Conservation (phyloP, 768 basidiomycete genomes). For the Pleurotus citrinopileatus region DNA sequence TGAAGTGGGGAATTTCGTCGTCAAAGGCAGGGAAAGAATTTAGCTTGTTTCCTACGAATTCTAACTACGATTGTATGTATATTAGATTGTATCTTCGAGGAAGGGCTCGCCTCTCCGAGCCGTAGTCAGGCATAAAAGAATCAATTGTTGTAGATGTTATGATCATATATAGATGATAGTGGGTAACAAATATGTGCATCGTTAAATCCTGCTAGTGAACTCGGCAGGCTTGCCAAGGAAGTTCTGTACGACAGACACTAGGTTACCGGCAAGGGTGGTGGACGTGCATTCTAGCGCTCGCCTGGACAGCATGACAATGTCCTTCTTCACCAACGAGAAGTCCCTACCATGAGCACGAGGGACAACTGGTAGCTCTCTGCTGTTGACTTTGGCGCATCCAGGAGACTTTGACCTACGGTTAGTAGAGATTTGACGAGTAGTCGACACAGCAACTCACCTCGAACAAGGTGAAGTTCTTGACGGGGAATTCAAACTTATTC, state of each 20-base stretch:
- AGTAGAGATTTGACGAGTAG: neutral
- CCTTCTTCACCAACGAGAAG: neutral
- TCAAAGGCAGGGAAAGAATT: too few species aligned
- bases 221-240: neutral
- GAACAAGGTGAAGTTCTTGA: neutral
- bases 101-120: too few species aligned
- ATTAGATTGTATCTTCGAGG: too few species aligned
- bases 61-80: too few species aligned
- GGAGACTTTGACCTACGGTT: neutral
- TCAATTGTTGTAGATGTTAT: too few species aligned
- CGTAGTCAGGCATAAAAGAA: too few species aligned
- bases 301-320: neutral
- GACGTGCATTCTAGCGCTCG: neutral
- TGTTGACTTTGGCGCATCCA: constrained; percentile 1
- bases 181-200: too few species aligned
- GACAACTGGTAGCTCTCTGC: neutral
- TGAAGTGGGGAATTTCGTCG: constrained; percentile 6
- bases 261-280: neutral
- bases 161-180: too few species aligned
- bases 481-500: constrained; percentile 1
- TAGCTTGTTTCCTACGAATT: too few species aligned
- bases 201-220: neutral
- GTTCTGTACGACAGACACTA: neutral
- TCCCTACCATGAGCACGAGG: too few species aligned
- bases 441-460: neutral